Percentiles rank a stretch among this genome's conserved stretches.
These are phyloP conservation scores for Bromus sterilis DNA, from an alignment of 176 grass and related monocot species.

Conservation along the genomic window DNA sequence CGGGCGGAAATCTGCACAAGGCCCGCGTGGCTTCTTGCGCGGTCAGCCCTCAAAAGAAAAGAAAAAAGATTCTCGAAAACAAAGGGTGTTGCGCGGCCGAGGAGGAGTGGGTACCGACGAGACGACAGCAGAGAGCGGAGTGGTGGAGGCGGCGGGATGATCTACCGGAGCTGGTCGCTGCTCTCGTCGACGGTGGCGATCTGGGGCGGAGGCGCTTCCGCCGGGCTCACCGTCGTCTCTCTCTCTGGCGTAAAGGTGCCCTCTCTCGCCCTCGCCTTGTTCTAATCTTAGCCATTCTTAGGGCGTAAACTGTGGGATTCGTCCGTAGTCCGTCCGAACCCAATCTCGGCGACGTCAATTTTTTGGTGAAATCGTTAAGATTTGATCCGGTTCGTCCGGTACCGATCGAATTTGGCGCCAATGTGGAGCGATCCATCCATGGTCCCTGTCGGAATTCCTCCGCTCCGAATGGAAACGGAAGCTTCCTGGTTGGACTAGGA, in stretches of 20 bases:
- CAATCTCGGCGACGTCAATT: neutral
- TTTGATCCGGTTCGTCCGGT: neutral
- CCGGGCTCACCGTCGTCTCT: slow-evolving; percentile 28
- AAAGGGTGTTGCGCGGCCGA: no score
- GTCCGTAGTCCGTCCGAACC: no score
- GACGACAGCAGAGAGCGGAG: neutral
- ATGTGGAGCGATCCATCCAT: neutral
- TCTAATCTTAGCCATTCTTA: neutral
- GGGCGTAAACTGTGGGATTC: neutral
- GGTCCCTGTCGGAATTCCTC: neutral
- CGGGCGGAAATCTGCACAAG: no score
- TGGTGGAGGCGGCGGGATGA: slow-evolving; percentile 22
- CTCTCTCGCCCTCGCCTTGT: neutral
- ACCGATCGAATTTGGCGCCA: neutral
- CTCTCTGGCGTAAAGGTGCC: slow-evolving; percentile 51
- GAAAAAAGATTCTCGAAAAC: no score
- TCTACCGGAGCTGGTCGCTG: slow-evolving; percentile 63
- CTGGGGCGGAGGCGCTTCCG: slow-evolving; percentile 35
- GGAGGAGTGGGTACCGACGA: no score
- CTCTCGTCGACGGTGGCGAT: slow-evolving; percentile 43
- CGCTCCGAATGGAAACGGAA: neutral
- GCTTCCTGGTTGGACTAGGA: no score
- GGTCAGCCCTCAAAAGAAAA: no score
- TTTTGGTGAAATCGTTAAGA: no score
- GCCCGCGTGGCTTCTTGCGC: no score